Evolutionary conservation across 768 basidiomycete species (phyloP).

Genomic region (Asterophora parasitica): DNA sequence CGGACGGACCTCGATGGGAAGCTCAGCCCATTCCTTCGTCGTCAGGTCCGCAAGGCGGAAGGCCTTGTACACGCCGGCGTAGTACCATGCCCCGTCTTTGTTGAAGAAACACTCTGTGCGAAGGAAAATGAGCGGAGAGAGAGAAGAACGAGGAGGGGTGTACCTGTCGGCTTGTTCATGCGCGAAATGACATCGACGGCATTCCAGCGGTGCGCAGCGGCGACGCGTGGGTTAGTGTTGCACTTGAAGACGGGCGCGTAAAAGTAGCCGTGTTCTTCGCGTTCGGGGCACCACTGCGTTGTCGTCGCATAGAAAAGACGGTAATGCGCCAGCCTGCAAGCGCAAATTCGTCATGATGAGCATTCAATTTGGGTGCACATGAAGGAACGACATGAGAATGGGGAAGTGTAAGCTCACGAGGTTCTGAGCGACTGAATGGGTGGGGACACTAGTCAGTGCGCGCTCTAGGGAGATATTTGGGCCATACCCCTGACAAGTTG

Average conservation of each 20-base stretch:
- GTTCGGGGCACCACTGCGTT: constrained; percentile 75
- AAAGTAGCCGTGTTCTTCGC: constrained; percentile 79
- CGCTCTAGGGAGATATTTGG: background rate
- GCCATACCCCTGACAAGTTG: constrained; percentile 51
- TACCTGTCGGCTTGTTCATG: constrained; percentile 62
- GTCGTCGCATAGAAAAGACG: constrained; percentile 62
- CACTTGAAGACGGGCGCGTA: constrained; percentile 73
- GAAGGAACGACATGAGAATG: background rate
- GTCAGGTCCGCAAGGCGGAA: constrained; percentile 64
- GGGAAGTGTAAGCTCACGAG: constrained; percentile 37
- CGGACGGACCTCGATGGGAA: constrained; percentile 57
- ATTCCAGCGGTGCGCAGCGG: constrained; percentile 73
- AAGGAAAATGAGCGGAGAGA: too few species aligned
- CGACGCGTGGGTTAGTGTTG: constrained; percentile 70
- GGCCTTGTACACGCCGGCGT: constrained; percentile 72
- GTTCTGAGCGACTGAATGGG: constrained; percentile 45
- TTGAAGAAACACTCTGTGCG: constrained; percentile 72
- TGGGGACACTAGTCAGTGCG: constrained; percentile 4
- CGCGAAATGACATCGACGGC: constrained; percentile 56
- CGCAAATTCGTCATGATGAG: background rate
- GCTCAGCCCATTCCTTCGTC: constrained; percentile 61
- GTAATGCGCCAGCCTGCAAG: constrained; percentile 56
- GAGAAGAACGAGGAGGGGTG: constrained; percentile 3
- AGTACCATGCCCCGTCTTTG: constrained; percentile 79
- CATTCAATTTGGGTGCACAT: background rate